Evolutionary conservation across 2,329 filamentous ascomycete species (phyloP), one percentile per base, ranked within the genome.

Genomic region (Xylariaceae sp.): DNA sequence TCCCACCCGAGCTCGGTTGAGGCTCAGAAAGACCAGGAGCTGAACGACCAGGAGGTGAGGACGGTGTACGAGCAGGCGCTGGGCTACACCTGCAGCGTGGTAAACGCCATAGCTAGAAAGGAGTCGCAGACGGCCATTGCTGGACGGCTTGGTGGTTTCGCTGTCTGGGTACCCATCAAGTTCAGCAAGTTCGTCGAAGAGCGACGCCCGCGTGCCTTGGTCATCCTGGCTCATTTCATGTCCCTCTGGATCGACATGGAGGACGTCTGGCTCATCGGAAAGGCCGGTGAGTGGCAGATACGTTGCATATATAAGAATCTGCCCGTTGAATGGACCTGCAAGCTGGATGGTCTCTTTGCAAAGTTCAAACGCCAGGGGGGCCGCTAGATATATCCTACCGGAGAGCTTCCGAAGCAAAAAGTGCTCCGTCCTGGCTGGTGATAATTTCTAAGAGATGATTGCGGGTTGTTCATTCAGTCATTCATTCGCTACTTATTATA

Each of bases 181-280:
- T 60, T 63, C 33, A 55, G 54, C 30, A 53, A 50, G 28, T 61
- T 60, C 37, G 47, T 64, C 31, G 52, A 54, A 21, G 55, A 64
- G 48, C 52, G 57, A 14, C 52, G 61, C 13, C 61, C 62, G 2
- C 54, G 63, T 8, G 62, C 62, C 9, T 48, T 65, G 38, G 60
- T 65, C 9, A 48, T 61, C 6, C 38, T 65, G n/a, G 62, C 63
- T 3, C 59, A 63, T 35, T 64, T 64, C 47, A 64, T 65, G 59
- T 41, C 60, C 12, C 41, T 63, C 8, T 65, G 61, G 61, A 39
- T 66, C 2, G 50, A 55, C 4, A 58, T 57, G 21, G 56, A 60
- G 12, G 46, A 60, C 38, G 37, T 61, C 28, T 65, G 62, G 62
- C 51, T 64, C 44, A 52, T 65, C 21, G 61, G 61, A 13, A 49